Evolutionary conservation across 2,329 filamentous ascomycete species (phyloP), one percentile per base, ranked within the genome.

Genomic region (Aureobasidium uvarum): DNA sequence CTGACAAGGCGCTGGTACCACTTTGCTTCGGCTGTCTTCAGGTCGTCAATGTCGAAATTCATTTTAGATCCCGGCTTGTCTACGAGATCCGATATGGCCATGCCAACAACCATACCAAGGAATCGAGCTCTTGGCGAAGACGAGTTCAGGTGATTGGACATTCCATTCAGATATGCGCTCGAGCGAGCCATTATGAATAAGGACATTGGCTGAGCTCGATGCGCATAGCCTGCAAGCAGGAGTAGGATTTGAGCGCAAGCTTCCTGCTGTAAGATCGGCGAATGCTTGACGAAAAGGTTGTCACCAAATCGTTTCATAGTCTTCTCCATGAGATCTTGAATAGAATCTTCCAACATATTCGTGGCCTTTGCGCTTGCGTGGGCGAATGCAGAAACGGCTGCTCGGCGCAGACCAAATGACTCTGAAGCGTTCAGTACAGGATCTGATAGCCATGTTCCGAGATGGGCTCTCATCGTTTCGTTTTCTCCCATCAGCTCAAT

Each of bases 51-150:
- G 43, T 93, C 88, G 72, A 99, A 98, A 67, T 90, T 87, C 74
- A 99, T 86, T 64, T 83, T 86, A 66, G 88, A 89, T 10, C 89
- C 89, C 31, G 83, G 84, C 65, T 84, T 80, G 70, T 90, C 89
- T 16, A 86, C 80, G 56, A 96, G 77, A 52, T 79, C 79, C 0
- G 86, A 89, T 2, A 89, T 79, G 1, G 88, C 86, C 69, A 92
- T 92, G 5, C 91, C 95, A 38, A 96, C 87, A 2, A 90, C 82
- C 86, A 99, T 96, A 0, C 95, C 95, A 0, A 99, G 81, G 70
- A 96, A 91, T 20, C 92, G 86, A 18, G 90, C 88, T 69, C 88
- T 84, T 7, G 81, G 81, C 46, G 95, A 92, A 4, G 92, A 88
- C 18, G 92, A 85, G 14, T 87, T 86, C 7, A 99, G 85, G 28